A percentile compares a stretch with the other conserved stretches of the same genome.
Conservation (phyloP, 1,139 yeast genomes). For the Debaryomyces nepalensis region DNA sequence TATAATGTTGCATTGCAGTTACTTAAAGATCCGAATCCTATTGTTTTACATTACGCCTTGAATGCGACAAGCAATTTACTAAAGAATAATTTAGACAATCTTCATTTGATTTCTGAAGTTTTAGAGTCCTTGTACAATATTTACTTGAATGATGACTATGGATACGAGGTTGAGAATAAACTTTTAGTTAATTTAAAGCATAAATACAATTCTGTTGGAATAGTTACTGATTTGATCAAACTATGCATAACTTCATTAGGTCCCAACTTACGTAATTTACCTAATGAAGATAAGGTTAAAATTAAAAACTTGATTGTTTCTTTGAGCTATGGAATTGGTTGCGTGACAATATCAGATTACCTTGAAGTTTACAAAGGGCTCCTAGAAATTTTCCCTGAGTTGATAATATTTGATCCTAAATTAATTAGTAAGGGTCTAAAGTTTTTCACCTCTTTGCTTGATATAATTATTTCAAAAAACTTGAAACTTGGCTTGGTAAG, state of each 20-base stretch:
- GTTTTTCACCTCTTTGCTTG: slow-evolving; percentile 37
- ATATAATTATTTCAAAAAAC: slow-evolving; percentile 41
- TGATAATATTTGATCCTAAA: slow-evolving; percentile 45
- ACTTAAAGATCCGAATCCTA: slow-evolving; percentile 81
- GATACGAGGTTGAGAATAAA: slow-evolving; percentile 36
- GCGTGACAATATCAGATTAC: slow-evolving; percentile 34
- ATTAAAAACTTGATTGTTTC: slow-evolving; percentile 37
- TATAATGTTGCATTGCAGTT: slow-evolving; percentile 64
- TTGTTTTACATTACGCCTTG: slow-evolving; percentile 75
- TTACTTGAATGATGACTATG: slow-evolving; percentile 55
- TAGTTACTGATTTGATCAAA: slow-evolving; percentile 33
- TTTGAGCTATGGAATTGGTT: slow-evolving; percentile 40
- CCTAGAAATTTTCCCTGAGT: slow-evolving; percentile 41
- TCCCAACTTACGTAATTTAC: slow-evolving; percentile 39
- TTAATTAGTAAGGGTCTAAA: slow-evolving; percentile 37
- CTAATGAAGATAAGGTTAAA: slow-evolving; percentile 24
- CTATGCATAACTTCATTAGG: slow-evolving; percentile 43
- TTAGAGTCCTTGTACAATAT: slow-evolving; percentile 51
- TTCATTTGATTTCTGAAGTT: slow-evolving; percentile 49
- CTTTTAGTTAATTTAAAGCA: slow-evolving; percentile 36
- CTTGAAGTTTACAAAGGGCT: slow-evolving; percentile 31
- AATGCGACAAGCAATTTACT: slow-evolving; percentile 61
- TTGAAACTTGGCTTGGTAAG: slow-evolving; percentile 42
- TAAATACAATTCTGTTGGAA: slow-evolving; percentile 31
- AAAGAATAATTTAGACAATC: slow-evolving; percentile 57